Base-by-base conservation (phyloP, 2,329 filamentous ascomycete species). In the Diaporthe sp. region DNA sequence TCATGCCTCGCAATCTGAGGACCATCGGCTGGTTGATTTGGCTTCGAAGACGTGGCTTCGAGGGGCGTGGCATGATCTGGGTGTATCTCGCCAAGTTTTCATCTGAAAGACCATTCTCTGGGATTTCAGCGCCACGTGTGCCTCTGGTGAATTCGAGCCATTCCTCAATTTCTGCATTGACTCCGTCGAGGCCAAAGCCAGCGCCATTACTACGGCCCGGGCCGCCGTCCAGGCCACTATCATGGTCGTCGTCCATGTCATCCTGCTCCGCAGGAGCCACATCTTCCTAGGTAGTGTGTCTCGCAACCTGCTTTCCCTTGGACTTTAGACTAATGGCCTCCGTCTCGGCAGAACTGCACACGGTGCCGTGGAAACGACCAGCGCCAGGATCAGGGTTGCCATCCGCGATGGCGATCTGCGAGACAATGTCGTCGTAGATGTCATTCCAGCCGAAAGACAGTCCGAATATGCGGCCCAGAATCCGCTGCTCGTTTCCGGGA, bases 351-450 rank as follows among this genome's bases (percentile, higher is more conserved):
- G 75, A 72, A 31, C 86, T 78, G 15, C 77, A 80, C 51, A 67
- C 60, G n/a, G 31, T 60, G 8, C 86, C 86, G 20, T 81, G 83
- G 78, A 87, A 87, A 28, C 85, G 85, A 3, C 84, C 85, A 12
- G 70, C 44, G n/a, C 86, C 86, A 0, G 85, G 84, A 3, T 55
- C 31, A 2, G 80, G 78, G 37, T 85, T 78, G 13, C 85, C 85
- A 71, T 87, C 86, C 10, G 71, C 72, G 28, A 75, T 57, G 15
- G 86, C 85, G 17, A 84, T 83, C 0, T 78, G 73, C n/a, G 82
- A 81, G 5, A 81, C 77, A 7, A 77, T 78, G 2, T 77, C 60
- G 7, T 81, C 80, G 70, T 87, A 87, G 7, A 85, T 37, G 13
- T 70, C 78, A 1, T 78, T 72, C 86, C 85, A 87, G 31, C 85